Base-by-base conservation (phyloP, 768 basidiomycete genomes). In the Sarcomyxa edulis region DNA sequence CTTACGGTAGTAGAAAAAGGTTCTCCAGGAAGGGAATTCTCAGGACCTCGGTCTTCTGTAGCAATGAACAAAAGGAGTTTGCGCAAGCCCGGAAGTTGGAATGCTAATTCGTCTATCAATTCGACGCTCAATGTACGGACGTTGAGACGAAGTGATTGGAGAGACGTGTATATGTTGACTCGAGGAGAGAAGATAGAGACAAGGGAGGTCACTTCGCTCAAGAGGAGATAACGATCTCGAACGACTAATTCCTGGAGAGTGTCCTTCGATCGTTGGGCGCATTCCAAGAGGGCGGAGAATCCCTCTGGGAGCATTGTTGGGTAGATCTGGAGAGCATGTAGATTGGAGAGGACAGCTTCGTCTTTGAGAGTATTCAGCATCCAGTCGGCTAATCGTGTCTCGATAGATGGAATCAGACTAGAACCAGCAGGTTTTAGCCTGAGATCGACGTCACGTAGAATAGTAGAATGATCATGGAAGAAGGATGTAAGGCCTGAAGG, bases 241-340 rank as follows among this genome's bases (percentile, higher is more conserved):
- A 74, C 58, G 6, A 50, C 55, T 1, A 74, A 49, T 1, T 46
- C 48, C 8, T 47, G 54, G 16, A 74, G 48, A 1, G 62, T 62
- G 1, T 51, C 33, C 2, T 57, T 48, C 1, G 64, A 60, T 1
- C 60, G 53, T 5, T 54, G 32, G 15, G 68, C 55, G 36, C 57
- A 59, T 5, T 45, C 44, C 4, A 62, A 35, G 8, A 70, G 51
- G 4, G 61, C 50, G 15, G 64, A 49, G 21, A 68, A 60, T 1
- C 69, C 68, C 26, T 32, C 45, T 9, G 38, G 36, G 23, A 51
- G 52, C 27, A 50, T 53, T 4, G 69, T 67, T 2, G 70, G 71
- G 44, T 68, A 72, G 22, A 74, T 52, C 15, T 68, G 61, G 19
- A 74, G 46, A 6, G 43, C 37, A n/a, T 52, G 51, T 12, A 68